Evolutionary conservation across 192 early-diverging fungal genomes (phyloP).

Genomic region (Coemansia sp.): DNA sequence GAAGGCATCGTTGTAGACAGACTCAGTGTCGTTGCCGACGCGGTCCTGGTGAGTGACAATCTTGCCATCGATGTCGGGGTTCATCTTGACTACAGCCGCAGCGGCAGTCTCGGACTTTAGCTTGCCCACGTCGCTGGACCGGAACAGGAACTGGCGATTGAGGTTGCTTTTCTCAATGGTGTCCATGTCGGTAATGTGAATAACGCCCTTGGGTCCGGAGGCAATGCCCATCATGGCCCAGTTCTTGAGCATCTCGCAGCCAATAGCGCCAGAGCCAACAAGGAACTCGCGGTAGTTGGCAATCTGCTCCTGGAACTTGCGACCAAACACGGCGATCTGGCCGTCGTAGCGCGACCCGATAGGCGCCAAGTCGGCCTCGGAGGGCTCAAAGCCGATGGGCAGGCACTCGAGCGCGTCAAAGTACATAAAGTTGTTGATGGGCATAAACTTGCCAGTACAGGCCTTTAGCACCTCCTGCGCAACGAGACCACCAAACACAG

Average conservation of each 20-base stretch:
- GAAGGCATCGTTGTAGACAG: conserved; percentile 87
- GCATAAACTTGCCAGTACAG: conserved; percentile 94
- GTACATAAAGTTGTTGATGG: conserved; percentile 89
- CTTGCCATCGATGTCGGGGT: conserved; percentile 73
- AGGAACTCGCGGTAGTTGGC: conserved; percentile 88
- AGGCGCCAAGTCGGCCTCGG: conserved; percentile 75
- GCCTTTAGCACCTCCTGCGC: conserved; percentile 99
- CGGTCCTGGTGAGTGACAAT: conserved; percentile 84
- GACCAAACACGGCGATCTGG: conserved; percentile 94
- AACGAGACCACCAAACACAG: conserved; percentile 93
- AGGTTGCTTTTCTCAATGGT: conserved; percentile 99
- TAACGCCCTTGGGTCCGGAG: conserved; percentile 74
- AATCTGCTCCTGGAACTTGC: conserved; percentile 84
- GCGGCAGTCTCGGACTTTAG: conserved; percentile 93
- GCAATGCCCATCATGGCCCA: conserved; percentile 95
- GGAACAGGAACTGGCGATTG: conserved; percentile 99
- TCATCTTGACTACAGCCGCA: conserved; percentile 86
- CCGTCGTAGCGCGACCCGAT: conserved; percentile 91
- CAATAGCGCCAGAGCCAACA: conserved; percentile 98
- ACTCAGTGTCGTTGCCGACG: conserved; percentile 93
- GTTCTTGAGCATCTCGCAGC: conserved; percentile 99
- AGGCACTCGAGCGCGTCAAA: conserved; percentile 97
- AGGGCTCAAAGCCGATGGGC: conserved; percentile 62
- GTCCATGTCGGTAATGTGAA: conserved; percentile 98
- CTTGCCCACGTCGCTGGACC: conserved; percentile 79